Evolutionary conservation across 2,329 filamentous ascomycete species (phyloP).

Genomic region (Botrytis tulipae): DNA sequence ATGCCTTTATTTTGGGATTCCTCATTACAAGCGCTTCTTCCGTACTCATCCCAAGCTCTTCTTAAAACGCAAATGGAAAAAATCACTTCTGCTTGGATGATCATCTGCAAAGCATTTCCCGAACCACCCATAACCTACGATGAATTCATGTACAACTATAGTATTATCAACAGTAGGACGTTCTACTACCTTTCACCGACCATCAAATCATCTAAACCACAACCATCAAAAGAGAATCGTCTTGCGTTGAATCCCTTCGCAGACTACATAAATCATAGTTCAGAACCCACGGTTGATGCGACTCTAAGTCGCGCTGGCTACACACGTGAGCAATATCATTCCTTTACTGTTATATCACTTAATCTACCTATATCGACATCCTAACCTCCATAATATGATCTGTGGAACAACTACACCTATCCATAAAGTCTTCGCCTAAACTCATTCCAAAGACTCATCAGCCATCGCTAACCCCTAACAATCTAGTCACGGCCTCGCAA

Average conservation of each 20-base stretch:
- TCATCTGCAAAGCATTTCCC: slow-evolving; percentile 43
- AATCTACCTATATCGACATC: neutral
- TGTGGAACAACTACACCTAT: too few species aligned
- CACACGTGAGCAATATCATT: slow-evolving; percentile 36
- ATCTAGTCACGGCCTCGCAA: slow-evolving; percentile 47
- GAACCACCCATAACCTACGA: slow-evolving; percentile 40
- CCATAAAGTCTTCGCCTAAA: neutral
- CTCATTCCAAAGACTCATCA: neutral
- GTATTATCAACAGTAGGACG: slow-evolving; percentile 60
- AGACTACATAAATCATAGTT: slow-evolving; percentile 65
- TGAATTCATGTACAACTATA: slow-evolving; percentile 55
- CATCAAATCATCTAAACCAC: slow-evolving; percentile 41
- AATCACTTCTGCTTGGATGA: slow-evolving; percentile 50
- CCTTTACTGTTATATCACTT: neutral
- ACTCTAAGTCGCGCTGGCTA: slow-evolving; percentile 52
- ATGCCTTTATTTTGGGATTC: slow-evolving; percentile 57
- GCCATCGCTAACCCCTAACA: neutral
- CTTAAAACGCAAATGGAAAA: slow-evolving; percentile 56
- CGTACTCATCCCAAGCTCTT: slow-evolving; percentile 45
- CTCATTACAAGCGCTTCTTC: slow-evolving; percentile 46
- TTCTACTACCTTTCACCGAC: slow-evolving; percentile 51
- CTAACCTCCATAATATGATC: neutral
- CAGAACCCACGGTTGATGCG: slow-evolving; percentile 43
- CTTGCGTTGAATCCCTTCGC: slow-evolving; percentile 70
- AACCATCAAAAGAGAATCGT: slow-evolving; percentile 51